Evolutionary conservation across 345 rosid species (phyloP), one percentile per base, ranked within the genome.

Genomic region (Ailanthus altissimus): DNA sequence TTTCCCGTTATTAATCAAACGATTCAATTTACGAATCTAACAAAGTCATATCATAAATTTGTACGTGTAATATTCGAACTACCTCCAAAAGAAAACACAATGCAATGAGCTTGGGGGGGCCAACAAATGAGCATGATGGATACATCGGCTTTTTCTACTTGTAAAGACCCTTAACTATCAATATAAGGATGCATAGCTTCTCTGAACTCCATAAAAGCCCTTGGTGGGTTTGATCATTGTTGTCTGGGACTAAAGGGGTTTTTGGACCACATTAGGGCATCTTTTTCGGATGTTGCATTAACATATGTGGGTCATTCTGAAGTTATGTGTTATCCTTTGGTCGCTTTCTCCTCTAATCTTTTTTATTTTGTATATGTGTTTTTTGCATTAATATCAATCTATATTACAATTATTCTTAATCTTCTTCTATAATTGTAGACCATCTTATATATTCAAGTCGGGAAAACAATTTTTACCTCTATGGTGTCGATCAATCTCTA

Each of bases 201-300:
- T 75, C 82, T 72, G 66, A 82, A 81, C 82, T 82, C 83, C 77
- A 72, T 80, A 58, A 88, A 85, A 72, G 79, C 83, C n/a, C n/a
- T 77, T 79, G 78, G 78, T 76, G 85, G 85, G 78, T 74, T 36
- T 81, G 70, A 80, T 83, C 79, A 80, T 84, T 83, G 84, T 81
- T 79, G 86, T 85, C 85, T 75, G 75, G 75, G 77, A 82, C 72
- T 75, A 49, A 76, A 68, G 69, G 47, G 36, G 38, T 13, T 43
- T n/a, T 79, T 85, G 92, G 92, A 89, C 90, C 92, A 86, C 89
- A 45, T 13, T 4, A 60, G 59, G 76, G 83, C 89, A 83, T 86
- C 86, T 83, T 84, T 56, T 78, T 81, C 82, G 80, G 86, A 84
- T 81, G 85, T 79, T 81, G 84, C 81, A 77, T 80, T 85, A 32